Percentiles rank a stretch among this genome's conserved stretches.
Evolutionary conservation across 106 monocot species (phyloP).

Genomic region (Gastrodia elata): DNA sequence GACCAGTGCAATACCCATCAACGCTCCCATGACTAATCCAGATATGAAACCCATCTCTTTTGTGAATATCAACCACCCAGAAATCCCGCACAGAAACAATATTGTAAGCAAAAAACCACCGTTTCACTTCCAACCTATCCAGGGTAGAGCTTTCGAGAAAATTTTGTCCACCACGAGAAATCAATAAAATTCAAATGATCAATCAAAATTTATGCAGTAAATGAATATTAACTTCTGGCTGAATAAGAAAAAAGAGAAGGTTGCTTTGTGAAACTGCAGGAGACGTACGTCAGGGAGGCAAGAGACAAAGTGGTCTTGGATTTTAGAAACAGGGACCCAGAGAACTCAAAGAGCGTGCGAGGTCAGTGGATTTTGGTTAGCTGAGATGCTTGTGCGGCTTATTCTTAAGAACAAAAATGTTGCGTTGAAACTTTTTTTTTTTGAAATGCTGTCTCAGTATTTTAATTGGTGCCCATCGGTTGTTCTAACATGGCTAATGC

Average conservation of each 20-base stretch:
- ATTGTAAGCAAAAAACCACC: not conserved
- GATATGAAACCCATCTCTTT: conserved; percentile 68
- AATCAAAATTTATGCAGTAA: not conserved
- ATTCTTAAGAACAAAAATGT: too few species aligned
- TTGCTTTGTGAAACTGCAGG: not conserved
- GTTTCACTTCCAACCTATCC: not conserved
- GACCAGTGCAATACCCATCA: conserved; percentile 63
- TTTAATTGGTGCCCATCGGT: too few species aligned
- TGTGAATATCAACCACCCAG: not conserved
- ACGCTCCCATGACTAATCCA: conserved; percentile 60
- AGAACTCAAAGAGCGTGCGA: not conserved
- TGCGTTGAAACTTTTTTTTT: too few species aligned
- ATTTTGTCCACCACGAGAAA: not conserved
- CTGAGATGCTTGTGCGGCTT: too few species aligned
- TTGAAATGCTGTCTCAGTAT: too few species aligned
- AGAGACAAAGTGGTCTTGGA: not conserved
- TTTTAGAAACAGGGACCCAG: not conserved
- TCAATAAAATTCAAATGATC: not conserved
- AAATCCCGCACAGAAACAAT: not conserved
- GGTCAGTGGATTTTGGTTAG: too few species aligned
- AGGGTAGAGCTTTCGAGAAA: not conserved
- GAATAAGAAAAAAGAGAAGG: not conserved
- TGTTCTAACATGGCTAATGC: too few species aligned
- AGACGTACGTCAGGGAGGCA: conserved; percentile 1
- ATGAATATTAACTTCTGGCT: not conserved